Evolutionary conservation across 164 flowering plant species (phyloP), one percentile per base, ranked within the genome.

Genomic region (Dillenia suffruticosa): DNA sequence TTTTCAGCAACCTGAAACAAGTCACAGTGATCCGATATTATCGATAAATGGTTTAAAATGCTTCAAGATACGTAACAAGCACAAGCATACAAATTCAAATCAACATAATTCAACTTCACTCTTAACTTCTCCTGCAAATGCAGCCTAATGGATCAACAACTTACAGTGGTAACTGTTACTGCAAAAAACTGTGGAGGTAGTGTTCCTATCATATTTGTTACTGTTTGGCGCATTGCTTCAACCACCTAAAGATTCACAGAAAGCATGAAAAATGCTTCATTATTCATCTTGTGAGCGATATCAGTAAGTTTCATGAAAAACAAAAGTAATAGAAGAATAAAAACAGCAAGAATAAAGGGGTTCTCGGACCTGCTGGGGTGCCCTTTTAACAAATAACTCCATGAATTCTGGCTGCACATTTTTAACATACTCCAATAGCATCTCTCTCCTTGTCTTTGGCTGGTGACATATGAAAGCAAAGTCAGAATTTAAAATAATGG

Each of bases 161-260:
- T 81, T 76, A 91, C 98, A 26, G 96, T 91, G 60, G 95, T 86
- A 49, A 94, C 89, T 32, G 97, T 91, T 9, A 94, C 89, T 26
- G 96, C 83, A 74, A 94, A 94, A 69, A 94, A 94, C 66, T 94
- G 97, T 3, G 94, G 96, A n/a, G 97, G 97, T 12, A 94, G 81
- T 12, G 95, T 87, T 50, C 98, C 98, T 56, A 94, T 89, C 97
- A 94, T 91, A 69, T 94, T 94, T 54, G 98, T 84, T 22, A 94
- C 96, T 1, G 97, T 94, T 70, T 86, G 97, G 14, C 98, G 87
- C 98, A 94, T 94, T 15, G 98, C 97, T 64, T 91, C 98, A 68
- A 91, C 95, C 16, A 94, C 97, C 98, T 93, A 68, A 62, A 59
- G 43, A 44, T 59, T 11, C 22, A 54, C 16, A 3, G 54, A 9